Evolutionary conservation across 2,329 filamentous ascomycete species (phyloP), one percentile per base, ranked within the genome.

Genomic region (Fusarium newnesense): DNA sequence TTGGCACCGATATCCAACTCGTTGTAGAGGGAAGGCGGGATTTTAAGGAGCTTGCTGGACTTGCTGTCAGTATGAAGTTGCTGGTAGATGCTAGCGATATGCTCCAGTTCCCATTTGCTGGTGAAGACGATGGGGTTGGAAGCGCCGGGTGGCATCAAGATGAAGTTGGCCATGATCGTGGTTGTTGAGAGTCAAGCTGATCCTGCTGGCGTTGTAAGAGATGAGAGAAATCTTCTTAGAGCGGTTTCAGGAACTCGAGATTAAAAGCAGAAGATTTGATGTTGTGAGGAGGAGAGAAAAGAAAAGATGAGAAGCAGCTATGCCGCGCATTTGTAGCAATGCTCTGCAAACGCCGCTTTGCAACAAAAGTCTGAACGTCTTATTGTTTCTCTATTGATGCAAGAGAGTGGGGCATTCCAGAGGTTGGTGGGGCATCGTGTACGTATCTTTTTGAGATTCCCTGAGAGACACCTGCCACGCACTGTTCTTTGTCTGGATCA

Each of bases 1-100:
- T 73, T 77, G 18, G 72, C 73, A 28, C 58, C 71, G 12, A 47
- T 24, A 42, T 77, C 76, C 32, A 77, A 56, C 34, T 65, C 44
- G 24, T 69, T 67, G 52, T 74, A 78, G 24, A 76, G 58, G 9
- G 49, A 24, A 39, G 67, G 66, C 26, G 70, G 60, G n/a, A 78
- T 47, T 19, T 50, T 58, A 8, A 78, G 26, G 37, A 78, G 67
- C 30, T 70, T 69, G 70, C 32, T 68, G 18, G 21, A 21, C 24
- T 73, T 46, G 24, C 15, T 26, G 26, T 47, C 40, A 12, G 40
- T 34, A 15, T 28, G 36, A 34, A 78, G 61, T 28, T 61, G 53
- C 28, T 65, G 60, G 68, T 76, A 79, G 42, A 77, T 50, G 13
- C 40, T 37, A 21, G 67, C 52, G 18, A 75, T 63, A 30, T 74